phyloP scores from a whole-genome alignment of 2,329 filamentous ascomycete species.

The Apiospora marii region DNA sequence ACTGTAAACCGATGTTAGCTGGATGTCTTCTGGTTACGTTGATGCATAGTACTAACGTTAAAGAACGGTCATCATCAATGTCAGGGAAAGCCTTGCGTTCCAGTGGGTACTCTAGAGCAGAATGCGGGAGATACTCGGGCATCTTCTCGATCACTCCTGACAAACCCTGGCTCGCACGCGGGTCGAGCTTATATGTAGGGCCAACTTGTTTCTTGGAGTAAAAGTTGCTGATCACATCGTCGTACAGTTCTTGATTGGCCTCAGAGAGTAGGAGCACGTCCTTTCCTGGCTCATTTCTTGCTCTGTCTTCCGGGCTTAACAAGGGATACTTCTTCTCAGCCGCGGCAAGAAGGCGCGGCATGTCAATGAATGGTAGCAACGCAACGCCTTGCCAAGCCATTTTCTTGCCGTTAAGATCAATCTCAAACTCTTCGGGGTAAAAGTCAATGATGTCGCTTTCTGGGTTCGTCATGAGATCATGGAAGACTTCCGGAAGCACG shows the following conservation, averaged over 20 bases:
- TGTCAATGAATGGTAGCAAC: conserved; percentile 94
- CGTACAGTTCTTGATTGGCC: conserved; percentile 78
- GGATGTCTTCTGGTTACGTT: not conserved
- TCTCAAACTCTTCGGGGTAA: conserved; percentile 91
- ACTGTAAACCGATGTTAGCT: conserved; percentile 55
- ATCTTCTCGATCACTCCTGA: conserved; percentile 84
- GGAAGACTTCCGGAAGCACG: conserved; percentile 87
- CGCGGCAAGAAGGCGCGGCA: conserved; percentile 81
- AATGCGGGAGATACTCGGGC: conserved; percentile 84
- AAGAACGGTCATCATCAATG: conserved; percentile 84
- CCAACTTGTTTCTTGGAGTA: conserved; percentile 87
- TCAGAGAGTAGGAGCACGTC: conserved; percentile 89
- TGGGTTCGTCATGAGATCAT: conserved; percentile 85
- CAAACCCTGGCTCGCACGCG: conserved; percentile 77
- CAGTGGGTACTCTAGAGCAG: conserved; percentile 80
- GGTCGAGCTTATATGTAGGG: conserved; percentile 75
- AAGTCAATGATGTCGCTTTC: conserved; percentile 96
- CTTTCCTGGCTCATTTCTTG: conserved; percentile 80
- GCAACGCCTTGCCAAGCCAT: conserved; percentile 98
- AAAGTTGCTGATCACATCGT: conserved; percentile 83
- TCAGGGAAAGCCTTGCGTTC: conserved; percentile 75
- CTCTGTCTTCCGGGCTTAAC: conserved; percentile 77
- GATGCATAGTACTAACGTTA: conserved; percentile 67
- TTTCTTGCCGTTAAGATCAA: conserved; percentile 97
- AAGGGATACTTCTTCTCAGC: conserved; percentile 85